Evolutionary conservation across 345 rosid genomes (phyloP), one percentile per base, ranked within the genome.

Genomic region (Odontarrhena argentea): DNA sequence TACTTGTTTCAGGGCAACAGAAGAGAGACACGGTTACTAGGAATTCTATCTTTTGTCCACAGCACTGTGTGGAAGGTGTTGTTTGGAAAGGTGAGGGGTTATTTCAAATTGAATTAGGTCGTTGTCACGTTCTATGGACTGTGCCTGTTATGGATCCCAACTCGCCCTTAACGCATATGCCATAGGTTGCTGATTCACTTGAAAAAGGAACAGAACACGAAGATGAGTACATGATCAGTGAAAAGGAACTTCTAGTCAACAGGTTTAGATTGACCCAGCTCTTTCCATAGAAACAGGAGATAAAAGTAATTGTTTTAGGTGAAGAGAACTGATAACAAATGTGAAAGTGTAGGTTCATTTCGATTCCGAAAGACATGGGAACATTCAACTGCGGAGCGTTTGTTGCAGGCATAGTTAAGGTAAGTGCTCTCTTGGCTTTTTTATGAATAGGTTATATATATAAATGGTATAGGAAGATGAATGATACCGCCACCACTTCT

Each of bases 161-260:
- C 11, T 45, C 1, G 2, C 62, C 37, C 37, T 36, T 28, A 5
- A 65, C 10, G 0, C 40, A 36, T 8, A 44, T 58, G 13, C 10
- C 32, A 35, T 73, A 95, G 97, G 94, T 87, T 47, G 99, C 97
- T 24, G 97, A 95, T 74, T 95, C 99, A 46, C 97, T 95, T 67
- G 97, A 95, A 79, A 95, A 91, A 81, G 99, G 99, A 59, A 95
- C 97, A 55, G 97, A 95, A 76, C 96, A 95, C 46, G 99, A 95
- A 77, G 99, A 89, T 65, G 99, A 94, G 78, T 95, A 95, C 79
- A 95, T 95, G 97, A 95, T 95, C 69, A 95, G 99, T 15, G 99
- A 95, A 85, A 95, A 86, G 67, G 97, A 94, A 73, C 99, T 94
- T 37, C 91, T 94, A 9, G 97, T 94, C 5, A 94, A 94, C 82